phyloP scores from a whole-genome alignment of 805 yeast genomes.

The Babjeviella inositovora region DNA sequence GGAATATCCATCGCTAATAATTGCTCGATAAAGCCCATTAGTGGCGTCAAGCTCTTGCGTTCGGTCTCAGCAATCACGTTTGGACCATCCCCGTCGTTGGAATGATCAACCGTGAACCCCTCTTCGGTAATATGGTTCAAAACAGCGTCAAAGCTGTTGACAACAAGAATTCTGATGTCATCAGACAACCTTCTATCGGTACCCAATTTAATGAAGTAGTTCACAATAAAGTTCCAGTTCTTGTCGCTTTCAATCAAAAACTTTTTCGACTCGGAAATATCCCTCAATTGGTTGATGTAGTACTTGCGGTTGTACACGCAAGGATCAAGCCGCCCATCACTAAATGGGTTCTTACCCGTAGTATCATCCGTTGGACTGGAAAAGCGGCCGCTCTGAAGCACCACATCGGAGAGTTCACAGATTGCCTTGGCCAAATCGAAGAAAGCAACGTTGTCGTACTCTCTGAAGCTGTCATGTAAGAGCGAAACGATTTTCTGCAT shows the following conservation, averaged over 20 bases:
- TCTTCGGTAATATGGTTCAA: constrained; percentile 20
- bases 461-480: constrained; percentile 43
- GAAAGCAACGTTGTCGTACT: constrained; percentile 36
- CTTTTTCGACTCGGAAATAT: constrained; percentile 28
- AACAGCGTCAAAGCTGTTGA: constrained; percentile 33
- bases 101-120: constrained; percentile 14
- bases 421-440: constrained; percentile 27
- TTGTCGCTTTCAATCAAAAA: constrained; percentile 23
- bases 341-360: constrained; percentile 1
- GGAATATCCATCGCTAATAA: constrained; percentile 20
- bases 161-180: constrained; percentile 27
- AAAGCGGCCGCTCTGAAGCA: constrained; percentile 3
- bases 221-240: constrained; percentile 30
- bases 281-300: constrained; percentile 34
- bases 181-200: constrained; percentile 23
- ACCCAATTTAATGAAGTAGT: constrained; percentile 26
- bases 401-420: constrained; percentile 19
- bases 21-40: constrained; percentile 24
- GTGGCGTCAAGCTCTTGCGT: constrained; percentile 25
- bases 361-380: constrained; percentile 1
- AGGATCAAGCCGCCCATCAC: constrained; percentile 8
- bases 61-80: constrained; percentile 19
- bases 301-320: constrained; percentile 43
- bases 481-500: constrained; percentile 43
- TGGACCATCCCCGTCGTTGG: constrained; percentile 2